These are phyloP conservation scores for Leccinum longicurvipes DNA, from an alignment of 768 basidiomycete species.

Conservation along the genomic window DNA sequence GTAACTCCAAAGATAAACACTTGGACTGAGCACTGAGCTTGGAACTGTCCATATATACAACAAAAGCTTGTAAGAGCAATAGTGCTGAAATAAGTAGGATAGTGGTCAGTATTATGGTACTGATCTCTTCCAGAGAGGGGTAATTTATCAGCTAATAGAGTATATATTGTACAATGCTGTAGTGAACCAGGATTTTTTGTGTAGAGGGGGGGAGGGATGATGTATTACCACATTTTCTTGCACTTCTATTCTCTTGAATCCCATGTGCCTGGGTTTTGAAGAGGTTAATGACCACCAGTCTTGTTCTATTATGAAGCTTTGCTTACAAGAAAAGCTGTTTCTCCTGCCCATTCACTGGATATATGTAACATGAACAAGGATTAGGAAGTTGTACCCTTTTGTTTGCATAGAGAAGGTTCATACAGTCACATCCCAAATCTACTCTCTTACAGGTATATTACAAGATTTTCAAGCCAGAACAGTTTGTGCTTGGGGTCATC, in stretches of 20 bases:
- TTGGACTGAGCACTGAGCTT: no score
- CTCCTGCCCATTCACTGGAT: conserved; percentile 9
- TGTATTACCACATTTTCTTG: conserved; percentile 1
- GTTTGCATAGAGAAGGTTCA: conserved; percentile 7
- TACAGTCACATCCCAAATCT: conserved; percentile 2
- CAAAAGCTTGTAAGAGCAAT: no score
- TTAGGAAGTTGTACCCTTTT: conserved; percentile 7
- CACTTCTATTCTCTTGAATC: conserved; percentile 7
- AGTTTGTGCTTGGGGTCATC: conserved; percentile 11
- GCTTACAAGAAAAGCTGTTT: conserved; percentile 7
- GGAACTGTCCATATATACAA: no score
- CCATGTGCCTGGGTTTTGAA: conserved; percentile 8
- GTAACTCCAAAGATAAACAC: no score
- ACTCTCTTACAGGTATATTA: conserved; percentile 12
- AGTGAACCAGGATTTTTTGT: conserved; percentile 11
- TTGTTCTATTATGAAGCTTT: conserved; percentile 11
- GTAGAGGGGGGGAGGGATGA: conserved; percentile 15
- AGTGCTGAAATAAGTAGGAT: no score
- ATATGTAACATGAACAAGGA: background rate
- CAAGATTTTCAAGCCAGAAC: conserved; percentile 10
- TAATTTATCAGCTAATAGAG: conserved; percentile 3
- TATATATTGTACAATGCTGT: conserved; percentile 1
- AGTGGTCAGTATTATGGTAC: conserved; percentile 10
- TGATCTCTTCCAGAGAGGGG: conserved; percentile 13
- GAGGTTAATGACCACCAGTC: conserved; percentile 12